Base-by-base conservation (phyloP, 2,329 filamentous ascomycete species). In the Mycosphaerella sp. region DNA sequence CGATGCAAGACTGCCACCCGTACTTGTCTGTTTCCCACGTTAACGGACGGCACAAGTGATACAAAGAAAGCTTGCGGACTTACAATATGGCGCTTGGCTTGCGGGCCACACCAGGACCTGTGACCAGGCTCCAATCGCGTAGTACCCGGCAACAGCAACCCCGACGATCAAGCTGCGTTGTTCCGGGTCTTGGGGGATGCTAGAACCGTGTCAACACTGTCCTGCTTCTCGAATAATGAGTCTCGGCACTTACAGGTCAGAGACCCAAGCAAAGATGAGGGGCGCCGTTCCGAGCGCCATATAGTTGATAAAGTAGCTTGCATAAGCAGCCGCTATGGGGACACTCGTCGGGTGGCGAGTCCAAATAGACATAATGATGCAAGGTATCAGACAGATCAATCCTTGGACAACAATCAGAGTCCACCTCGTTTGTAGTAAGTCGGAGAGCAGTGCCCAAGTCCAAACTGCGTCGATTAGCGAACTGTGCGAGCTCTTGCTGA, bases 331-430 rank as follows among this genome's bases (percentile, higher is more conserved):
- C 0, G 72, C 71, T 0, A 80, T 49, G 0, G 75, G 68, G 1
- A 76, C 73, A 0, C 67, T 64, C 2, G 61, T 59, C 0, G 77
- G 76, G 29, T 76, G 69, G 1, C 70, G 63, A 0, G 77, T 79
- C 78, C 78, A 80, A n/a, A 78, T 65, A 21, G 71, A 77, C 76
- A 80, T 78, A n/a, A 74, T 75, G 31, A 79, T 76, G 51, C 71
- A 73, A 1, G 74, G 73, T 2, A 78, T 66, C 2, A 78, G 65
- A 1, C 73, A 76, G 46, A 80, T 77, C 2, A 73, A 48, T 10
- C 58, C 58, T 65, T 80, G 78, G 2, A 67, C 60, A 6, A 80
- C 66, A 31, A 80, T 75, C 5, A 80, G 66, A 0, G 72, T 73
- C 78, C 78, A 80, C 21, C 78, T 67, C 0, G 76, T 78, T 38